A percentile compares a stretch with the other conserved stretches of the same genome.
Conservation (phyloP, 2,329 filamentous ascomycete species). For the Alternaria triticina region DNA sequence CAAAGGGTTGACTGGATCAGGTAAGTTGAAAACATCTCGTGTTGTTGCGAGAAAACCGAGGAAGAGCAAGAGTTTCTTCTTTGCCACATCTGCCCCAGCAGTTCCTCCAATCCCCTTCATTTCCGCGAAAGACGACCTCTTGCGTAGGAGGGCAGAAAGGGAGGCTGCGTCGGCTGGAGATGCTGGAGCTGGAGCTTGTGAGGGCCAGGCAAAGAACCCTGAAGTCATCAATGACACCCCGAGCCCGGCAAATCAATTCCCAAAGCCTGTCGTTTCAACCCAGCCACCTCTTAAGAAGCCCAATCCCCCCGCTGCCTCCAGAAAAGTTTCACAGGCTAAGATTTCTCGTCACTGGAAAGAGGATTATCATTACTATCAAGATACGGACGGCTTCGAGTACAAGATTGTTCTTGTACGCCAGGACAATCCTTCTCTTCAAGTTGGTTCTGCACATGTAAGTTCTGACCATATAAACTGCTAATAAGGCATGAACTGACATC, state of each 20-base stretch:
- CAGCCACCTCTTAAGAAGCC: background rate
- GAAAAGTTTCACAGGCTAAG: slow-evolving; percentile 18
- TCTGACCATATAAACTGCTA: background rate
- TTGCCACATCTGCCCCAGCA: slow-evolving; percentile 2
- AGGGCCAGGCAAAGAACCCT: background rate
- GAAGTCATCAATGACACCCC: background rate
- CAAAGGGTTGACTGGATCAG: slow-evolving; percentile 40
- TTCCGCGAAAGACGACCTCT: slow-evolving; percentile 30
- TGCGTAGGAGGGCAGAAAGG: slow-evolving; percentile 27
- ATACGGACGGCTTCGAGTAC: slow-evolving; percentile 68
- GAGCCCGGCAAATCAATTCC: background rate
- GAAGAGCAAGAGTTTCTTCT: slow-evolving; percentile 32
- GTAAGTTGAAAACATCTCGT: slow-evolving; percentile 41
- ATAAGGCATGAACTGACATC: background rate
- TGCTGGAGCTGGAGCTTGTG: background rate
- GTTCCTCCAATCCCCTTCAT: slow-evolving; percentile 13
- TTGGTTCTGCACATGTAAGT: slow-evolving; percentile 57
- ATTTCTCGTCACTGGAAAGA: slow-evolving; percentile 47
- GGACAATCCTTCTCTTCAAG: slow-evolving; percentile 42
- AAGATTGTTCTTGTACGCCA: slow-evolving; percentile 65
- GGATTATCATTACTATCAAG: slow-evolving; percentile 68
- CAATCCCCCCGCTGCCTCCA: background rate
- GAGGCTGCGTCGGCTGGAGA: slow-evolving; percentile 18
- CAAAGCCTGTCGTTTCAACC: background rate
- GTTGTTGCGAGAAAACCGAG: slow-evolving; percentile 20